Evolutionary conservation across 2,329 filamentous ascomycete species (phyloP), one percentile per base, ranked within the genome.

Genomic region (Penicillium sp.): DNA sequence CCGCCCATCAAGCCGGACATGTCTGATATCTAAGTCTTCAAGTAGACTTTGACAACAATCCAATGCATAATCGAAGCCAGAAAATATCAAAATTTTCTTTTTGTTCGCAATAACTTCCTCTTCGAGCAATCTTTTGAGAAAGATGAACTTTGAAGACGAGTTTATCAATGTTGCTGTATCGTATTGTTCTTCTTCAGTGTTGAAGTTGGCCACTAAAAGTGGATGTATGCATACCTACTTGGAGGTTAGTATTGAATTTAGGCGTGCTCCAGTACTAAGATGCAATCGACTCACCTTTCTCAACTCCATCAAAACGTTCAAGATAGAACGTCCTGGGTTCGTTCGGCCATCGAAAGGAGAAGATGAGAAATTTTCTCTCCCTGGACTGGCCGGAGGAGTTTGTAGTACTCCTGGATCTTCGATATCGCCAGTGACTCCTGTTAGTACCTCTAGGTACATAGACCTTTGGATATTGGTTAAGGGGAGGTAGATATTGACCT

Each of bases 361-460:
- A 5, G 21, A n/a, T 11, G 38, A 8, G 5, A 45, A 16, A 16
- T 14, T 24, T 2, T 35, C 26, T 4, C 26, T 33, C 3, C 26
- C 24, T 1, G 50, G 50, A 53, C 40, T 53, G 0, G 40, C 12
- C 2, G 50, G 50, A 1, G 50, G 50, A 6, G 50, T 53, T 16
- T 33, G 9, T 11, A 53, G 11, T 5, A 43, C 6, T 35, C 14
- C 14, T 9, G 3, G 1, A 18, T 43, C 28, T 7, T 50, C 30
- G 2, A 12, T 9, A 8, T 47, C 20, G 14, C 20, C 28, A 54
- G 82, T 80, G 0, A 79, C 73, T 16, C 79, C 79, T 0, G 82
- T 85, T 9, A 86, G 72, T 5, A 85, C 74, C 24, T 80, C 72
- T 3, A 77, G 78, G 54, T 86, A 86, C 79, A 81, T 84, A 40